Evolutionary conservation across 139 green algal genomes (phyloP), one percentile per base, ranked within the genome.

Genomic region (Coelastrella sp.): DNA sequence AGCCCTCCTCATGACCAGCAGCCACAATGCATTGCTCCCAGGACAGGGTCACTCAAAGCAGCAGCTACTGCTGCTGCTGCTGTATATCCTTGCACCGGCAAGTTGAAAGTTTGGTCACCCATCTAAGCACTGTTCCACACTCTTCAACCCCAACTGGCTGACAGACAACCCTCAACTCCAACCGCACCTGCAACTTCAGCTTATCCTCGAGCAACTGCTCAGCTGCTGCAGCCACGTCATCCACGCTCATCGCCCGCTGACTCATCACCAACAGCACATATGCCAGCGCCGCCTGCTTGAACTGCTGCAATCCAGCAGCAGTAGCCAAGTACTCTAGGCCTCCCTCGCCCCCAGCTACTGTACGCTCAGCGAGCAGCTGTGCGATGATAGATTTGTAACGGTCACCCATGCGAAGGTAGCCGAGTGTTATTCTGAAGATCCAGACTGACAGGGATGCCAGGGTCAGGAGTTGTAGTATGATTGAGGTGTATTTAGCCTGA

Each of bases 251-350:
- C 4, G 64, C 54, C 4, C 58, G 7, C 5, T 80, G 58, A 64
- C 57, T 60, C 32, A 10, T 22, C 20, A 22, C 17, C 91, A 95
- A 85, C 82, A 92, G 59, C 20, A 93, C 79, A 57, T 90, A 93
- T 14, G 87, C 92, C 89, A 95, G 82, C 3, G 92, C 89, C 17
- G 91, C 77, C 86, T 92, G 89, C 56, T 85, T 91, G 80, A 93
- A 95, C 85, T 93, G 92, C 89, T 95, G 91, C 86, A 92, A 83
- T 3, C 85, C 91, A n/a, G 91, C 91, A 71, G 86, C 75, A 58
- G 71, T 85, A 0, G 91, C 91, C 68, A 95, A 73, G 77, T 92
- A 94, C 65, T 92, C 87, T 5, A 95, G 81, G 0, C 88, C 83
- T 3, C 80, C 74, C 23, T 80, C 74, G 13, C 74, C 76, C 19